Evolutionary conservation across 108 stramenopile genomes (phyloP), one percentile per base, ranked within the genome.

Genomic region (Cafeteria roenbergensis): DNA sequence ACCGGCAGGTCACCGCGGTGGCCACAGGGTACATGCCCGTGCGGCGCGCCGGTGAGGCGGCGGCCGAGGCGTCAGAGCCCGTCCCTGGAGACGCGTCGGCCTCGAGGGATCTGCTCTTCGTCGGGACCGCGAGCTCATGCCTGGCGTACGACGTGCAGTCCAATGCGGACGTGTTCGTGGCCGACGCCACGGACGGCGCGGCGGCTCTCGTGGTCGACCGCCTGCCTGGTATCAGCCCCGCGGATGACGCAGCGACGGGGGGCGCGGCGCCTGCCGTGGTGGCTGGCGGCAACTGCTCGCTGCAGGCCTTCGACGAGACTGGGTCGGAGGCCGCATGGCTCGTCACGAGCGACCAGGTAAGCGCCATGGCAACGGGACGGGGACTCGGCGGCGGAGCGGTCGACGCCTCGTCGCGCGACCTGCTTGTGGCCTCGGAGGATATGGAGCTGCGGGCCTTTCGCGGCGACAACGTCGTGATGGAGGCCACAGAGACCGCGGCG

Each of bases 271-370:
- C 31, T 54, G 34, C 71, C 67, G 79, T 54, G 0, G 32, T 84
- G 0, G 82, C 76, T 1, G 83, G 83, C 0, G 83, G 83, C 3
- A 80, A 84, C 72, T 84, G 83, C 72, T 72, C 71, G 20, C 38
- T 84, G 17, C 72, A 80, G 29, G 83, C 80, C 21, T 80, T 82
- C 56, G 76, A 79, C 51, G 9, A 2, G 20, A n/a, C 35, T 1
- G 78, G 78, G 42, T 32, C 61, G 2, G 75, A 76, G 57, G 52
- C 50, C 38, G 80, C 82, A 24, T 84, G 83, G 83, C 82, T 79
- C 17, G 83, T 84, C 35, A 78, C 81, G 0, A 81, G 81, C 2
- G 83, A 80, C 64, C 66, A 78, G 34, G 79, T 80, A 1, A 54
- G 73, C 24, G 57, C 73, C 1, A 67, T 83, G 75, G 67, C 34